phyloP scores from a whole-genome alignment of 805 yeast genomes.

The Teunomyces atbi region DNA sequence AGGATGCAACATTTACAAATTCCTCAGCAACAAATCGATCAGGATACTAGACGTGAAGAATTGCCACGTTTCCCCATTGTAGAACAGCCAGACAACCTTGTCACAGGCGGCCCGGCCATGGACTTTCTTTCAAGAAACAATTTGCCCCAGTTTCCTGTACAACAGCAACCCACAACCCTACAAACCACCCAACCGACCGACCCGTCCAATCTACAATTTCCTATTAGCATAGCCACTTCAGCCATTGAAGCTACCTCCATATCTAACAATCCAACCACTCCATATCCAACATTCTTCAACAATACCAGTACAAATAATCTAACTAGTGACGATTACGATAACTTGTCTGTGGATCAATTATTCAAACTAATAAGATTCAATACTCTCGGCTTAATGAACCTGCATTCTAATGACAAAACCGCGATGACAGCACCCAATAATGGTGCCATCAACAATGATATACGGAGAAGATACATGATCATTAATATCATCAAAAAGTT shows the following conservation, averaged over 20 bases:
- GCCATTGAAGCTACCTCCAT: constrained; percentile 6
- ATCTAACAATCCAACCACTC: constrained; percentile 1
- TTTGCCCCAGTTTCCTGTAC: not conserved
- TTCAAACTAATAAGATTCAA: constrained; percentile 34
- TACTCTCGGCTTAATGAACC: not conserved
- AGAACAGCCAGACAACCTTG: not conserved
- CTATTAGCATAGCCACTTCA: constrained; percentile 5
- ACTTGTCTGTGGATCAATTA: constrained; percentile 34
- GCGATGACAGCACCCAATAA: constrained; percentile 3
- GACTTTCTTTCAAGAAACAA: constrained; percentile 3
- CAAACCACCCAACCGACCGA: not conserved
- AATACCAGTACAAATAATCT: constrained; percentile 22
- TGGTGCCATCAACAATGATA: constrained; percentile 25
- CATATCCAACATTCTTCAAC: constrained; percentile 19
- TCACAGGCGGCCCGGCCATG: not conserved
- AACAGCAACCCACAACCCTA: constrained; percentile 1
- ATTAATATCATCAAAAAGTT: constrained; percentile 36
- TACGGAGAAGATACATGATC: constrained; percentile 36
- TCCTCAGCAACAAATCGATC: constrained; percentile 5
- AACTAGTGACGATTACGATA: constrained; percentile 41
- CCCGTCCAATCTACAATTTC: constrained; percentile 1
- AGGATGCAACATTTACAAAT: not conserved
- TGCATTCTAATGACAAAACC: not conserved
- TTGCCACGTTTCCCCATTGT: not conserved
- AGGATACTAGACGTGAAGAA: not conserved